phyloP scores from a whole-genome alignment of 805 yeast species.

The Teunomyces gatunensis region DNA sequence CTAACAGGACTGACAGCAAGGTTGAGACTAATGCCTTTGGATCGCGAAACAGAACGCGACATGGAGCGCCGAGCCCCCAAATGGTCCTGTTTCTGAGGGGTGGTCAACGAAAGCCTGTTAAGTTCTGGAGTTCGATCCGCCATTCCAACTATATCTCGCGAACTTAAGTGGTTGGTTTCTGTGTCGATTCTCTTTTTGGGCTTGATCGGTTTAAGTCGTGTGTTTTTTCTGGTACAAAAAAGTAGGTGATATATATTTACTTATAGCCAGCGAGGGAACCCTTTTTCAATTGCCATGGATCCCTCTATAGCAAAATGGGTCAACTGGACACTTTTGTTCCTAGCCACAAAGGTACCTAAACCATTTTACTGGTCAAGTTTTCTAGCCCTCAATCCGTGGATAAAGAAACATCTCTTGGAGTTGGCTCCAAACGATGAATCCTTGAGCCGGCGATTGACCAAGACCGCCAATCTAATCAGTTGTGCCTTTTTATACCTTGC shows the following conservation, averaged over 20 bases:
- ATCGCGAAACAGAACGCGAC: conserved; percentile 2
- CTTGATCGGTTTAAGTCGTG: neutral
- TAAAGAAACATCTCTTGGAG: neutral
- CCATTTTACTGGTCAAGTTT: conserved; percentile 30
- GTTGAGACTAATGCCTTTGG: conserved; percentile 33
- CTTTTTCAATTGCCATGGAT: neutral
- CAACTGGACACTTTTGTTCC: conserved; percentile 26
- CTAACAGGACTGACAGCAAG: conserved; percentile 28
- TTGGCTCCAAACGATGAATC: conserved; percentile 5
- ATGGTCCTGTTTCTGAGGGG: neutral
- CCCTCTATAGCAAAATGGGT: conserved; percentile 22
- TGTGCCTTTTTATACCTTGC: conserved; percentile 27
- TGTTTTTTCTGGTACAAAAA: neutral
- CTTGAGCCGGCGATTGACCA: conserved; percentile 14
- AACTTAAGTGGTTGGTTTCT: too few relatives aligned
- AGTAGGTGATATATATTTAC: neutral
- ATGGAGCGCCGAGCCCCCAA: neutral
- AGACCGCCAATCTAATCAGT: conserved; percentile 24
- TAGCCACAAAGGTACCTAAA: conserved; percentile 21
- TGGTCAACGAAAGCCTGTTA: neutral
- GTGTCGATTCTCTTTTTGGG: neutral
- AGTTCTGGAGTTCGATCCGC: neutral
- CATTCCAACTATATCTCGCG: neutral
- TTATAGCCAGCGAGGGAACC: neutral
- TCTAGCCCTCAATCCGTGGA: conserved; percentile 29